Percentiles rank a stretch among this genome's conserved stretches.
Conservation (phyloP, 495 filamentous ascomycete genomes). For the Tricharina praecox region DNA sequence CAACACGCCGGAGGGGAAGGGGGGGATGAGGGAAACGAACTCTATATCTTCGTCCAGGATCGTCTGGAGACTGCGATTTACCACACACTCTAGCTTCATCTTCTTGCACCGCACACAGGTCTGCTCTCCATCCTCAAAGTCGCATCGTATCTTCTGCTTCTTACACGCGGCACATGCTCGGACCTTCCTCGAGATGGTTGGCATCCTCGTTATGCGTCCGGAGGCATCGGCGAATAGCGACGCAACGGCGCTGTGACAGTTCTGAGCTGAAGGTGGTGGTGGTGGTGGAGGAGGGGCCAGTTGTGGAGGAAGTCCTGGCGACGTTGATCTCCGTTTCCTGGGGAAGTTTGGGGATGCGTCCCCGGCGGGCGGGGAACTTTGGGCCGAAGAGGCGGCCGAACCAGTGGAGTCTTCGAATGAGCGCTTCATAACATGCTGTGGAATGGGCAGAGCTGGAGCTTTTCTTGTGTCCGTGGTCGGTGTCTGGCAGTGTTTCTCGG, state of each 20-base stretch:
- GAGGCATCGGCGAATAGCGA: constrained; percentile 2
- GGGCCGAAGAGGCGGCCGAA: neutral
- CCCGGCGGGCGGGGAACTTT: neutral
- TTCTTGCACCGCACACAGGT: constrained; percentile 28
- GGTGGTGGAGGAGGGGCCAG: neutral
- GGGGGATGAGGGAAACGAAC: neutral
- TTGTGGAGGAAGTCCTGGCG: neutral
- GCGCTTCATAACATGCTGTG: constrained; percentile 8
- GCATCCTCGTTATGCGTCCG: constrained; percentile 15
- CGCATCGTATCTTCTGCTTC: constrained; percentile 29
- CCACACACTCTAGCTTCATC: constrained; percentile 28
- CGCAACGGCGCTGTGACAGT: neutral
- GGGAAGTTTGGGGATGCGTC: neutral
- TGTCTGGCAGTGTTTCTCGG: no score
- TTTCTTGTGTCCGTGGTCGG: no score
- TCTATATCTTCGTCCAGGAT: constrained; percentile 28
- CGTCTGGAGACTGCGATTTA: constrained; percentile 29
- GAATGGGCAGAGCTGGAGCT: no score
- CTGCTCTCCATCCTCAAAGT: constrained; percentile 20
- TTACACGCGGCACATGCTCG: constrained; percentile 28
- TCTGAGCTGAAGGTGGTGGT: no score
- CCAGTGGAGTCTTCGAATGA: constrained; percentile 1
- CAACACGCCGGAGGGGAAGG: no score
- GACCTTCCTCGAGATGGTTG: constrained; percentile 26
- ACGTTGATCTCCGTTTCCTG: neutral